phyloP scores from a whole-genome alignment of 176 grass and related monocot species.

The Eragrostis nindensis region DNA sequence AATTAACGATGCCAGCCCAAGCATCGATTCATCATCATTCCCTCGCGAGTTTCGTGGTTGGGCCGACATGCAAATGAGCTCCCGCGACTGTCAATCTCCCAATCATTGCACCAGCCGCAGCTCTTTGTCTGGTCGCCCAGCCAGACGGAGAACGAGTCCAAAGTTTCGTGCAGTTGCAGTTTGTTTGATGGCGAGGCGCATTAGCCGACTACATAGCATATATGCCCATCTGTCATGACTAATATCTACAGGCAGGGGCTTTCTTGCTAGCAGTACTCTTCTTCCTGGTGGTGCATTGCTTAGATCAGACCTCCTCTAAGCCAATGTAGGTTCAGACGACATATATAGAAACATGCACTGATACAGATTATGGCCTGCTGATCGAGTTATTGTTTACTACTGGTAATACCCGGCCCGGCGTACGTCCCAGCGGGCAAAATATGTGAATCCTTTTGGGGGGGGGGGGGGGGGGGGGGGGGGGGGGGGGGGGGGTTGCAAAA shows the following conservation, averaged over 20 bases:
- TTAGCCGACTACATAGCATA: slow-evolving; percentile 35
- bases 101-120: not conserved
- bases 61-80: slow-evolving; percentile 18
- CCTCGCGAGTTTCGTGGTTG: slow-evolving; percentile 14
- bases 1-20: not conserved
- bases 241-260: not conserved
- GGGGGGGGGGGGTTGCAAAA: no score
- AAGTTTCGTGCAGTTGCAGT: slow-evolving; percentile 13
- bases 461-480: no score
- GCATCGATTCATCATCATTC: not conserved
- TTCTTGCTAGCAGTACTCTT: not conserved
- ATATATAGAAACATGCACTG: no score
- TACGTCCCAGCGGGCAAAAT: no score
- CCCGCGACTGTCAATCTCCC: not conserved
- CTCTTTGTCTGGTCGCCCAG: no score
- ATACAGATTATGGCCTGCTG: no score
- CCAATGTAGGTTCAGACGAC: no score
- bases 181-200: slow-evolving; percentile 37
- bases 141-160: slow-evolving; percentile 15
- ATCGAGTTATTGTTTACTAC: no score
- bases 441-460: no score
- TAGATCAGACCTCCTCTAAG: no score
- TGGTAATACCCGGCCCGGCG: no score
- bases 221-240: not conserved
- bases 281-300: no score